phyloP scores from a whole-genome alignment of 2,329 filamentous ascomycete species.

The Sarocladium oryzae region DNA sequence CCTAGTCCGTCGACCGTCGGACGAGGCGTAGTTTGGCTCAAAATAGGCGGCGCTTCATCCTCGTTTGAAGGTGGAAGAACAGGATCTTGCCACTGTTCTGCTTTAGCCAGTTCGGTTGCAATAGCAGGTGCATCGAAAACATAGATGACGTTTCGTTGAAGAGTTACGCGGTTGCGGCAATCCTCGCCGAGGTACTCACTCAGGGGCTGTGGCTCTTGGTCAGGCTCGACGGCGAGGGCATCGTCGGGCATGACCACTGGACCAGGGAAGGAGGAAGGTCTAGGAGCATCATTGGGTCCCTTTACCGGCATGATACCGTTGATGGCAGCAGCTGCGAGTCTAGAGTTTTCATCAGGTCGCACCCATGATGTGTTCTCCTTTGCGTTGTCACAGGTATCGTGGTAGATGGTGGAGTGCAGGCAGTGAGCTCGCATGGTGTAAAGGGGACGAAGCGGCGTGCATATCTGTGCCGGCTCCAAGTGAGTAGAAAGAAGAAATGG shows the following conservation, averaged over 20 bases:
- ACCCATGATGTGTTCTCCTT: constrained; percentile 1
- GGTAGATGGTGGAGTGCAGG: not conserved
- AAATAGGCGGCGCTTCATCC: constrained; percentile 9
- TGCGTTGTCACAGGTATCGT: not conserved
- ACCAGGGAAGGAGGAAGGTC: constrained; percentile 40
- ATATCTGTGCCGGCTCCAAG: not conserved
- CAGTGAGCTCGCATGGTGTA: not conserved
- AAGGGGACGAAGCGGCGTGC: not conserved
- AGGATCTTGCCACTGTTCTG: not conserved
- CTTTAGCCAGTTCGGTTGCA: not conserved
- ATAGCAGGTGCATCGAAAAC: constrained; percentile 21
- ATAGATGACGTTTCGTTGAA: constrained; percentile 44
- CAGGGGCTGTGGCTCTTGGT: constrained; percentile 46
- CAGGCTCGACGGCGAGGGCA: constrained; percentile 47
- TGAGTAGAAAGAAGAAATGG: not conserved
- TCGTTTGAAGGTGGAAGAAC: not conserved
- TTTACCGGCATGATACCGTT: not conserved
- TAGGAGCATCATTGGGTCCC: not conserved
- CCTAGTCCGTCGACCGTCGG: constrained; percentile 24
- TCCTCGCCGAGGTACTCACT: constrained; percentile 22
- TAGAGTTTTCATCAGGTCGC: not conserved
- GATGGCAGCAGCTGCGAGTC: not conserved
- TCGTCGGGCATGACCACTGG: constrained; percentile 55
- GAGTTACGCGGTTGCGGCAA: constrained; percentile 43
- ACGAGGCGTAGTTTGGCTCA: too few species aligned